These are phyloP conservation scores for Hymenoscyphus scutula DNA, from an alignment of 2,329 filamentous ascomycete genomes.

Conservation along the genomic window DNA sequence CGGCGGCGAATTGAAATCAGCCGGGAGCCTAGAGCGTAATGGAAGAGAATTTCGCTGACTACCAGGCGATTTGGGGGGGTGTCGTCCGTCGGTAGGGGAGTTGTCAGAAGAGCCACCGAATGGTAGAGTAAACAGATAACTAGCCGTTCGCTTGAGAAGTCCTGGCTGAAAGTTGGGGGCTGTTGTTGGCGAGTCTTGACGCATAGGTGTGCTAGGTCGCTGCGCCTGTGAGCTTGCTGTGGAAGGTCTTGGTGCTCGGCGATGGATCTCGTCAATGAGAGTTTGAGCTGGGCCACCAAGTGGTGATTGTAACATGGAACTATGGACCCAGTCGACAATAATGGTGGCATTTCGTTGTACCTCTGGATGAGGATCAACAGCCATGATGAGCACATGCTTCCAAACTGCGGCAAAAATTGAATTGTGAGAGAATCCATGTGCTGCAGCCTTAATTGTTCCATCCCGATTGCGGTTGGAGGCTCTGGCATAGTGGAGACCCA, in stretches of 20 bases:
- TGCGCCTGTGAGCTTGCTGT: slow-evolving; percentile 33
- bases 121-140: slow-evolving; percentile 57
- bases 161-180: slow-evolving; percentile 55
- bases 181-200: slow-evolving; percentile 29
- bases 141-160: slow-evolving; percentile 61
- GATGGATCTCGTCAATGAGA: slow-evolving; percentile 71
- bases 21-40: slow-evolving; percentile 45
- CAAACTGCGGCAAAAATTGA: slow-evolving; percentile 92
- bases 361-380: slow-evolving; percentile 91
- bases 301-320: slow-evolving; percentile 72
- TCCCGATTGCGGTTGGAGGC: slow-evolving; percentile 55
- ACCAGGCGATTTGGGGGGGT: slow-evolving; percentile 30
- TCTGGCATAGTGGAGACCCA: slow-evolving; percentile 61
- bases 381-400: slow-evolving; percentile 88
- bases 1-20: slow-evolving; percentile 62
- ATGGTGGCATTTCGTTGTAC: slow-evolving; percentile 80
- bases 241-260: slow-evolving; percentile 47
- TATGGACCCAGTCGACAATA: slow-evolving; percentile 84
- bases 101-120: slow-evolving; percentile 42
- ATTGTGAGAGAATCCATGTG: slow-evolving; percentile 70
- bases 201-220: slow-evolving; percentile 34
- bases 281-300: slow-evolving; percentile 68
- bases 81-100: slow-evolving; percentile 28
- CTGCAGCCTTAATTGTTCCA: slow-evolving; percentile 54
- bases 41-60: slow-evolving; percentile 29